These are phyloP conservation scores for Amaranthus tricolor DNA, from an alignment of 179 eudicot species.

Conservation along the genomic window DNA sequence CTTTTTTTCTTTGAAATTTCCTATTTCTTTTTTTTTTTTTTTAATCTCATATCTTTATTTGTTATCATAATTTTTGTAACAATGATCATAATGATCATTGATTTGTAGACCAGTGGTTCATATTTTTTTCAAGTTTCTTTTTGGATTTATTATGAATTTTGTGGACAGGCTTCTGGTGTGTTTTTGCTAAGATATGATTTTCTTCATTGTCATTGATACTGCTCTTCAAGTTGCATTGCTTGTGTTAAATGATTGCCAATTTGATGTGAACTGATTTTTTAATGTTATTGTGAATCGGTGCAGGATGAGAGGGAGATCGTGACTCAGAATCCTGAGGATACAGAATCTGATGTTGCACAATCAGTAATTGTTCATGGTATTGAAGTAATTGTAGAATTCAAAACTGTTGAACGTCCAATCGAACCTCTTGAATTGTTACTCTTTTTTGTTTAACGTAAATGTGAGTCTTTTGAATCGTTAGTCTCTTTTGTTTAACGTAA, in stretches of 20 bases:
- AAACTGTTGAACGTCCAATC: slow-evolving; percentile 76
- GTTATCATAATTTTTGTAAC: too few relatives aligned
- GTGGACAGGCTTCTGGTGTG: slow-evolving; percentile 23
- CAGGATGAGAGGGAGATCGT: slow-evolving; percentile 52
- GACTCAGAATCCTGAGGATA: slow-evolving; percentile 38
- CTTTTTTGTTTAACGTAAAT: slow-evolving; percentile 88
- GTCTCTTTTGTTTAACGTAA: not conserved
- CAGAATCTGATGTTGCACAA: slow-evolving; percentile 19
- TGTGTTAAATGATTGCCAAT: not conserved
- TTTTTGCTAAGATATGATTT: slow-evolving; percentile 26
- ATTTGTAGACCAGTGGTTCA: not conserved
- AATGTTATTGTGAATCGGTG: slow-evolving; percentile 13
- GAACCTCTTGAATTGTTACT: slow-evolving; percentile 81
- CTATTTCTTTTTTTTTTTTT: too few relatives aligned
- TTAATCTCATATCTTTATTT: too few relatives aligned
- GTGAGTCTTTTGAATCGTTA: not conserved
- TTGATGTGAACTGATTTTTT: not conserved
- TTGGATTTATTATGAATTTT: slow-evolving; percentile 17
- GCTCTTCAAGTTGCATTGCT: slow-evolving; percentile 9
- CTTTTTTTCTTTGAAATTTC: too few relatives aligned
- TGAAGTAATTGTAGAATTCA: slow-evolving; percentile 70
- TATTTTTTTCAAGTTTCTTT: not conserved
- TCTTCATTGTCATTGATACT: slow-evolving; percentile 26
- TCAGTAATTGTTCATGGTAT: slow-evolving; percentile 45
- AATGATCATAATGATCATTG: not conserved